Percentiles rank a stretch among this genome's conserved stretches.
These are phyloP conservation scores for Arthroderma uncinatum DNA, from an alignment of 2,329 filamentous ascomycete species.

Conservation along the genomic window DNA sequence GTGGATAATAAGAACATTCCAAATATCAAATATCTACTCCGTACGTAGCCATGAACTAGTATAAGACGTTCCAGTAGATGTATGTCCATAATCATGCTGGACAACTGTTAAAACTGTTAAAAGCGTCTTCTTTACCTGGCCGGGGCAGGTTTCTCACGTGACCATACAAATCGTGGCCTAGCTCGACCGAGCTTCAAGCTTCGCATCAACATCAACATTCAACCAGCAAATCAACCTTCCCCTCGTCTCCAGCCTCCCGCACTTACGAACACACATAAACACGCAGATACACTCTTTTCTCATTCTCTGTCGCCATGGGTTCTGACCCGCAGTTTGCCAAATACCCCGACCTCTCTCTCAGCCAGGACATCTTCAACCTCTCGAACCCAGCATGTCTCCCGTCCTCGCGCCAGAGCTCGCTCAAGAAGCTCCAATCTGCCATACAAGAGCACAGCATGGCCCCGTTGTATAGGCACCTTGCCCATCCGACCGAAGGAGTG, in stretches of 20 bases:
- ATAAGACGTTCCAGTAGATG: no score
- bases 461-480: constrained; percentile 54
- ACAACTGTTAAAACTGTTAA: no score
- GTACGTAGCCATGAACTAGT: no score
- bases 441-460: constrained; percentile 57
- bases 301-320: constrained; percentile 33
- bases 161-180: background rate
- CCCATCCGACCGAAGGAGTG: constrained; percentile 60
- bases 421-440: constrained; percentile 52
- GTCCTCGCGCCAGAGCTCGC: constrained; percentile 44
- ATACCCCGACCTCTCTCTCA: constrained; percentile 52
- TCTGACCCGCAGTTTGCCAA: constrained; percentile 56
- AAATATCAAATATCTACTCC: no score
- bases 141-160: background rate
- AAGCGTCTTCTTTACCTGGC: no score
- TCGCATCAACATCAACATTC: constrained; percentile 19
- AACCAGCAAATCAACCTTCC: constrained; percentile 15
- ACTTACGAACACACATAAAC: background rate
- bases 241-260: background rate
- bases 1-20: no score
- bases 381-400: constrained; percentile 49
- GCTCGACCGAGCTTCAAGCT: constrained; percentile 10
- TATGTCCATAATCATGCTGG: no score
- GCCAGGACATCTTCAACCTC: constrained; percentile 57
- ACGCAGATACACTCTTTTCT: constrained; percentile 5